Percentiles rank a stretch among this genome's conserved stretches.
These are phyloP conservation scores for Backusella tarrabulga DNA, from an alignment of 192 early-diverging fungal species.

Conservation along the genomic window DNA sequence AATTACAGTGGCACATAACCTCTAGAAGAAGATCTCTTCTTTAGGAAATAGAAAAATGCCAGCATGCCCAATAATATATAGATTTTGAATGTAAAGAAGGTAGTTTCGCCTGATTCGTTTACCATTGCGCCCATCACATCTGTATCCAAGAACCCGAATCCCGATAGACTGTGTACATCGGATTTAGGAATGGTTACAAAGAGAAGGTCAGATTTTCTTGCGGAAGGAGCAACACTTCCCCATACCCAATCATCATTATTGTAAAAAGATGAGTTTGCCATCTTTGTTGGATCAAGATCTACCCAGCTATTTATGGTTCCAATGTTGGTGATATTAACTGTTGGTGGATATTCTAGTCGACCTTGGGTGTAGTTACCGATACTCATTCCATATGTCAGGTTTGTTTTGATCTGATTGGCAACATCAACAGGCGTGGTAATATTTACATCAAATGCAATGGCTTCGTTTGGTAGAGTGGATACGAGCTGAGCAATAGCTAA, in stretches of 20 bases:
- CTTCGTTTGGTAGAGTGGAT: background rate
- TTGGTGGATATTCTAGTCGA: conserved; percentile 27
- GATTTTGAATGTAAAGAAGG: background rate
- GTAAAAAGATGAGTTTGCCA: background rate
- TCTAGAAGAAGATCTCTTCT: background rate
- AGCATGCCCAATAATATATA: background rate
- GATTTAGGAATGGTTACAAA: conserved; percentile 17
- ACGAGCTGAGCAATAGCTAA: conserved; percentile 28
- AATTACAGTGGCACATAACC: background rate
- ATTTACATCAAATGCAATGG: conserved; percentile 28
- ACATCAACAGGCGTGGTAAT: conserved; percentile 25
- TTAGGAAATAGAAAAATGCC: background rate
- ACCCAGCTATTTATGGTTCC: background rate
- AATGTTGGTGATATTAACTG: conserved; percentile 21
- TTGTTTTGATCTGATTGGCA: conserved; percentile 29
- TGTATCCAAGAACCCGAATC: conserved; percentile 24
- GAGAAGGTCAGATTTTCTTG: background rate
- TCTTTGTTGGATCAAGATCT: background rate
- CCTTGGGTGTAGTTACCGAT: conserved; percentile 38
- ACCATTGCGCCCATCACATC: conserved; percentile 25
- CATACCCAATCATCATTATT: conserved; percentile 16
- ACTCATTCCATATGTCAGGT: conserved; percentile 30
- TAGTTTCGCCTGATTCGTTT: background rate
- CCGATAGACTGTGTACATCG: background rate
- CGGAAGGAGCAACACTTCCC: background rate